Evolutionary conservation across 352 stramenopile species (phyloP).

Genomic region (Globisporangium solare): DNA sequence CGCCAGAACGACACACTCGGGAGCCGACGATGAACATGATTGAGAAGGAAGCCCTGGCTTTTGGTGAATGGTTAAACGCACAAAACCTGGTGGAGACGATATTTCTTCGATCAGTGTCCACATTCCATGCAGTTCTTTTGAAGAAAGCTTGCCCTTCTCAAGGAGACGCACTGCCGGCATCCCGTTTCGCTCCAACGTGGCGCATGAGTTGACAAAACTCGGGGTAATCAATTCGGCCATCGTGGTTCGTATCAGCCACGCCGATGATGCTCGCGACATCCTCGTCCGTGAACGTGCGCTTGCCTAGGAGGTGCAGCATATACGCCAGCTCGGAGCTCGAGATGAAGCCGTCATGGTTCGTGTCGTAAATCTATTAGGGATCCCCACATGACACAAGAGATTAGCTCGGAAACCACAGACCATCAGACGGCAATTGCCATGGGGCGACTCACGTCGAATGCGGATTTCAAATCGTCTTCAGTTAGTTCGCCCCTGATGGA

Average conservation of each 20-base stretch:
- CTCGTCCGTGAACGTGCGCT: constrained; percentile 33
- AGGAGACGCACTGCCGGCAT: not conserved
- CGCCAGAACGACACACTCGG: no score
- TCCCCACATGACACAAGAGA: no score
- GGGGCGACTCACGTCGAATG: constrained; percentile 41
- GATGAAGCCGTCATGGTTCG: constrained; percentile 69
- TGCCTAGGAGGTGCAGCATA: constrained; percentile 56
- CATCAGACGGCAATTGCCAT: not conserved
- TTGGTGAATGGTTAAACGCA: not conserved
- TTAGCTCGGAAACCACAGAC: constrained; percentile 1
- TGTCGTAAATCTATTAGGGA: constrained; percentile 51
- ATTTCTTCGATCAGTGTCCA: no score
- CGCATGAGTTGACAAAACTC: constrained; percentile 80
- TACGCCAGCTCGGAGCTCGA: constrained; percentile 57
- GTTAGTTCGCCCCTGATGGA: constrained; percentile 41
- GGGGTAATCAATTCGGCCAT: constrained; percentile 82
- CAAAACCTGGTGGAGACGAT: no score
- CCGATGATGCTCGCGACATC: constrained; percentile 63
- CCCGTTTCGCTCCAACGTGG: constrained; percentile 2
- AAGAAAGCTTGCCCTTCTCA: not conserved
- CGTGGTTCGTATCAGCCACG: constrained; percentile 74
- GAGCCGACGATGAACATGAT: no score
- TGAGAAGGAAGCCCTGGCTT: no score
- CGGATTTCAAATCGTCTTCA: constrained; percentile 46
- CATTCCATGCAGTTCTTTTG: no score